Conservation (phyloP, 2,329 filamentous ascomycete genomes). For the Rhexocercosporidium sp. region DNA sequence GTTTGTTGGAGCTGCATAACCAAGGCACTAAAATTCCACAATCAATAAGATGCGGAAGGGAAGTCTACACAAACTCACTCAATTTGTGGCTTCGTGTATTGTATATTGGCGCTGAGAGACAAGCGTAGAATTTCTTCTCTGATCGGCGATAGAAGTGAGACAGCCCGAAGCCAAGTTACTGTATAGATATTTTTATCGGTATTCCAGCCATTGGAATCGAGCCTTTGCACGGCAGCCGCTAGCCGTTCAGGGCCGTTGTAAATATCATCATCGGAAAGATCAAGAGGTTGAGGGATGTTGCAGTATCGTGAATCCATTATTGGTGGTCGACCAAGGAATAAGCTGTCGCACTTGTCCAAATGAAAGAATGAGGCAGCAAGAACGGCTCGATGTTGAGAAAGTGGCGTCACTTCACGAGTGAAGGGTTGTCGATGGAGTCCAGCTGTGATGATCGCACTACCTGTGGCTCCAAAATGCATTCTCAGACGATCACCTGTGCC, state of each 20-base stretch:
- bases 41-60: background rate
- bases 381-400: background rate
- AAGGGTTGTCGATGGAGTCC: constrained; percentile 6
- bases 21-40: background rate
- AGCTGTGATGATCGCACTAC: constrained; percentile 13
- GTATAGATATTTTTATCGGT: constrained; percentile 20
- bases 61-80: background rate
- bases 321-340: constrained; percentile 21
- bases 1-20: constrained; percentile 4
- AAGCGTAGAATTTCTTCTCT: constrained; percentile 20
- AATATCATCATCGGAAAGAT: constrained; percentile 22
- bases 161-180: constrained; percentile 18
- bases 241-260: constrained; percentile 9
- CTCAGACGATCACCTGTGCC: constrained; percentile 13
- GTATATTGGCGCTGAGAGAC: constrained; percentile 13
- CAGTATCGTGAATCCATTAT: constrained; percentile 18
- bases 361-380: constrained; percentile 13
- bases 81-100: constrained; percentile 16
- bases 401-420: background rate
- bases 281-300: constrained; percentile 14
- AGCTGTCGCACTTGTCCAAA: constrained; percentile 15
- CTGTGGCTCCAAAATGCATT: constrained; percentile 16
- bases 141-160: constrained; percentile 11
- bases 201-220: constrained; percentile 22
- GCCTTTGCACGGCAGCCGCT: background rate